Evolutionary conservation across 2,329 filamentous ascomycete species (phyloP), one percentile per base, ranked within the genome.

Genomic region (Chaetomiaceae sp.): DNA sequence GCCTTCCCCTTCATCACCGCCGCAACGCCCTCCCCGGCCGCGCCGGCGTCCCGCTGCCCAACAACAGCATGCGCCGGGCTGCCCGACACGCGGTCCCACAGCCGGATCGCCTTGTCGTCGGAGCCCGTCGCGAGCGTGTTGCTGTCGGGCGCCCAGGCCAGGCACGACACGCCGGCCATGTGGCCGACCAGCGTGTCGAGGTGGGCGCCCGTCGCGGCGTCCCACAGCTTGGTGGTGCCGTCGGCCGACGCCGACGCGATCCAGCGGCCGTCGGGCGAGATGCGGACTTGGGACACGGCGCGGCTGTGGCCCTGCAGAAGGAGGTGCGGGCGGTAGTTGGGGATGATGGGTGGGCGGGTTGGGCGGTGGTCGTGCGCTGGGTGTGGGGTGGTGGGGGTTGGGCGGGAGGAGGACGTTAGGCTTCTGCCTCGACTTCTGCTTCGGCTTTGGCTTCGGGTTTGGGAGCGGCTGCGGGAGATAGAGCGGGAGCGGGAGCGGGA

Each of bases 91-190:
- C 80, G 70, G 60, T 96, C 87, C 93, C 93, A 98, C 1, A 98
- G 72, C 2, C 93, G 81, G 53, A 98, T 97, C 1, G 86, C 82
- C 69, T 98, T 98, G 74, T 98, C 93, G 66, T 98, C 93, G 5
- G 87, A 91, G 19, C 91, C 93, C 9, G 88, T 91, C 4, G 91
- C 93, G 38, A 98, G 76, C 3, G 86, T 88, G 56, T 83, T 83
- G 51, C 85, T 88, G 64, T 97, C 89, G 0, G 91, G 90, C 49
- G 84, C 84, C 93, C 93, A 98, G n/a, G 90, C 84, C 38, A 98
- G 76, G 32, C 89, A 91, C 26, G 87, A 95, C 15, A 98, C 81
- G 50, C 93, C 93, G 0, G 91, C 90, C 62, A 96, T 78, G 68
- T 98, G 93, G 6, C 90, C 93, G 60, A 95, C 86, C 19, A 98